Evolutionary conservation across 495 filamentous ascomycete genomes (phyloP), one percentile per base, ranked within the genome.

Genomic region (Aspergillus affinis): DNA sequence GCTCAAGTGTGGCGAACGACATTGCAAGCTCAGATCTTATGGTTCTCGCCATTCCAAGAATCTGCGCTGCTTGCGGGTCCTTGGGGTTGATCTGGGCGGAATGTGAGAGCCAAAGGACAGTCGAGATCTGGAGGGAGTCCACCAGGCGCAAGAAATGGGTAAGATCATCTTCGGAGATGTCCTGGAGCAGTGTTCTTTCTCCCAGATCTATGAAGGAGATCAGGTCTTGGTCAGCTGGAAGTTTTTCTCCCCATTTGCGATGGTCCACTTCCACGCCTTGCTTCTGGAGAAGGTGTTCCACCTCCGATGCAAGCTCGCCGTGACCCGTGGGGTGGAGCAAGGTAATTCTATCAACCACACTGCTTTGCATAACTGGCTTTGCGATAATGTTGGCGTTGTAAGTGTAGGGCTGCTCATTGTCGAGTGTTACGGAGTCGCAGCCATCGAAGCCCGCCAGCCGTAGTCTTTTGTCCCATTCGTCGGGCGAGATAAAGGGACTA

Each of bases 1-100:
- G 52, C 60, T 83, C 80, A 4, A 74, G 65, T 0, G 77, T 81
- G 15, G 74, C 70, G 53, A 82, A 74, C 17, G 76, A 65, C 0
- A 79, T 50, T 1, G 63, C 21, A 32, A 75, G 54, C 63, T 82
- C 80, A 2, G 65, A 63, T 8, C 81, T 72, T 2, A 81, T 60
- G 0, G 75, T 72, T 19, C 81, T 61, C 5, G 79, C 77, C 0
- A 75, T 19, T 1, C 80, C 80, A 2, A 78, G 50, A 4, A 75
- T 66, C 20, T 69, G 69, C 0, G 52, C 65, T 57, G 67, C 78
- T 8, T 68, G 30, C 0, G 81, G 79, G 48, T 82, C 72, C 1
- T 50, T 36, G 32, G 78, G 77, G 2, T 61, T 20, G 0, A 72
- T 64, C 41, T 81, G 79, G 12, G 54, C 57, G 0, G 65, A 48